These are phyloP conservation scores for Agroathelia rolfsii DNA, from an alignment of 1,284 basidiomycete species.

Conservation along the genomic window DNA sequence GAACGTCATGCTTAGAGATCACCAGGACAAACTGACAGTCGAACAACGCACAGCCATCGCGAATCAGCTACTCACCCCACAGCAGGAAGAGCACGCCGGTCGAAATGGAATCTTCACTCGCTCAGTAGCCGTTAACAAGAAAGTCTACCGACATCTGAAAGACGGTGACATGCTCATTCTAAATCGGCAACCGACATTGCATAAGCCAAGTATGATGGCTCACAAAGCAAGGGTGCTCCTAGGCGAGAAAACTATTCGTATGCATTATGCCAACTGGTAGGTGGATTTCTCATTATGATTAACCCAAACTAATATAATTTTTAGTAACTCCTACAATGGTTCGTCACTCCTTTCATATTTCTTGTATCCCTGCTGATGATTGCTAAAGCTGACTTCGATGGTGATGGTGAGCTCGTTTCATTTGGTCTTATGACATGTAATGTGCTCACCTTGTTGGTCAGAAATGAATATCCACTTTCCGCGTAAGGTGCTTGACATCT, in stretches of 20 bases:
- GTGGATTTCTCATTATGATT: conserved; percentile 17
- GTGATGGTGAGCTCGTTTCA: conserved; percentile 61
- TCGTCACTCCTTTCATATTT: conserved; percentile 17
- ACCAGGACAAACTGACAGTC: conserved; percentile 72
- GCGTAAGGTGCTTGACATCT: conserved; percentile 46
- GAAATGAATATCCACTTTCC: conserved; percentile 99
- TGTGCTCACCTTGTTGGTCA: conserved; percentile 21
- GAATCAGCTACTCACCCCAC: conserved; percentile 93
- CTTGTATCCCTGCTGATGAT: conserved; percentile 6
- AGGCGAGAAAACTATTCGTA: conserved; percentile 98
- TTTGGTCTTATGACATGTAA: conserved; percentile 5
- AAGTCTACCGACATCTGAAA: conserved; percentile 90
- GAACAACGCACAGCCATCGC: conserved; percentile 94
- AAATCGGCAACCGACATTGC: conserved; percentile 96
- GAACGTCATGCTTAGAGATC: conserved; percentile 3
- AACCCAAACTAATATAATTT: conserved; percentile 6
- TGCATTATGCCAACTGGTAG: conserved; percentile 99
- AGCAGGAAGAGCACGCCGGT: conserved; percentile 54
- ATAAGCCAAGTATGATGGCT: conserved; percentile 99
- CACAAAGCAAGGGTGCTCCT: conserved; percentile 88
- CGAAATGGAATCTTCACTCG: conserved; percentile 57
- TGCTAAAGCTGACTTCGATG: conserved; percentile 89
- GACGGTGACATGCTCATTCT: conserved; percentile 96
- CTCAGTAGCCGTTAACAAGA: conserved; percentile 83
- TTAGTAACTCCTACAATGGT: conserved; percentile 95